These are phyloP conservation scores for Diophrys sp. DNA, from an alignment of 73 alveolate genomes.

Conservation along the genomic window DNA sequence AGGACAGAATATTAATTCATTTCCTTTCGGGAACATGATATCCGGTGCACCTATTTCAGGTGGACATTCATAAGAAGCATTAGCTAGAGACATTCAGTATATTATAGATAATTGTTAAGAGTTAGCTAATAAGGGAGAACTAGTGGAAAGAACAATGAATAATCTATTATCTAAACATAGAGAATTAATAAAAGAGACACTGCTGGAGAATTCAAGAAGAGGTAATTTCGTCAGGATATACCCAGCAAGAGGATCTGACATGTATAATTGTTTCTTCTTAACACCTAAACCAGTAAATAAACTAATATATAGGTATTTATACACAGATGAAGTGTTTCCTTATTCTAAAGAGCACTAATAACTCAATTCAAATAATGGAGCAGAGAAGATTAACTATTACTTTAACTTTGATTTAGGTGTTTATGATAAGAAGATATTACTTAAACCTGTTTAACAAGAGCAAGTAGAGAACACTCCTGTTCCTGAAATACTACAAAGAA, in stretches of 20 bases:
- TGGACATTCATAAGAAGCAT: background rate
- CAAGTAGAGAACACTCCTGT: no score
- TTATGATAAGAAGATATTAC: no score
- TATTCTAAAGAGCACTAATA: background rate
- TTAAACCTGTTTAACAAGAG: no score
- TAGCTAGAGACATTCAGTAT: background rate
- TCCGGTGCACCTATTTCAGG: background rate
- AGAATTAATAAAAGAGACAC: slow-evolving; percentile 18
- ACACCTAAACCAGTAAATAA: slow-evolving; percentile 51
- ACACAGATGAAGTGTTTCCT: slow-evolving; percentile 43
- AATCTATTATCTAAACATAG: slow-evolving; percentile 15
- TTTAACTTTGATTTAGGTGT: background rate
- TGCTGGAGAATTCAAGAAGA: slow-evolving; percentile 26
- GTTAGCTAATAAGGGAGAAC: background rate
- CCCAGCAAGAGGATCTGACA: slow-evolving; percentile 39
- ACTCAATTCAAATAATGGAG: background rate
- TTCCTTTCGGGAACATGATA: background rate
- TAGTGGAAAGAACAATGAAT: background rate
- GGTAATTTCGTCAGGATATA: slow-evolving; percentile 53
- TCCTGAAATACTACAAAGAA: no score
- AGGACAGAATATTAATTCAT: background rate
- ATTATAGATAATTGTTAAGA: background rate
- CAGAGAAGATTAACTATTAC: background rate
- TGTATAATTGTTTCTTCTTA: slow-evolving; percentile 31
- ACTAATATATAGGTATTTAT: slow-evolving; percentile 48